These are phyloP conservation scores for Alternaria consortialis DNA, from an alignment of 2,329 filamentous ascomycete genomes.

Conservation along the genomic window DNA sequence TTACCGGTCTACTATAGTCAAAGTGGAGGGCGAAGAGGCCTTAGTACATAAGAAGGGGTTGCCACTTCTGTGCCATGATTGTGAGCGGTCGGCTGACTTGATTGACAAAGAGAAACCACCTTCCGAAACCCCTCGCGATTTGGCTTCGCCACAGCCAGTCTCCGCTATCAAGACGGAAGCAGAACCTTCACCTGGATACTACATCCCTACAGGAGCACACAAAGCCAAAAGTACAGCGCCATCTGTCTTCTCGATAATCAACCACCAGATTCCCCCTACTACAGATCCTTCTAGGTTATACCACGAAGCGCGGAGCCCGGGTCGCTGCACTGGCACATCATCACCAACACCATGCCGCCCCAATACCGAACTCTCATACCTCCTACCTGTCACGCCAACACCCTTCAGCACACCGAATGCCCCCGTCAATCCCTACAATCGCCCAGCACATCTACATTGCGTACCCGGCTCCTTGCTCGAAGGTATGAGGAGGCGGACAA, in stretches of 20 bases:
- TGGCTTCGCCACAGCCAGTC: not conserved
- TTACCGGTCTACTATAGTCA: not conserved
- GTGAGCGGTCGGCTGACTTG: not conserved
- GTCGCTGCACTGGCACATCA: conserved; percentile 42
- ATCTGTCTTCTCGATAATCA: not conserved
- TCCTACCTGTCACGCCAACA: conserved; percentile 71
- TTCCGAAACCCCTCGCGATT: conserved; percentile 23
- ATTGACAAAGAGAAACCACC: not conserved
- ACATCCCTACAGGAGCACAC: not conserved
- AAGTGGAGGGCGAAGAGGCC: not conserved
- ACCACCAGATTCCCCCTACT: not conserved
- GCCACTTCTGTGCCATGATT: not conserved
- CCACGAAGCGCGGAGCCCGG: conserved; percentile 21
- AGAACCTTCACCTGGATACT: not conserved
- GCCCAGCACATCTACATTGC: not conserved
- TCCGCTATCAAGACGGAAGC: not conserved
- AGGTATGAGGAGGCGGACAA: conserved; percentile 1
- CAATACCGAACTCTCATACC: conserved; percentile 69
- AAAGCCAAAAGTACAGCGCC: not conserved
- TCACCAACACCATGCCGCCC: conserved; percentile 70
- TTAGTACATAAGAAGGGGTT: not conserved
- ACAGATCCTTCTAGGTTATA: not conserved
- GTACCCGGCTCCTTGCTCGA: not conserved
- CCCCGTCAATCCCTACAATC: not conserved
- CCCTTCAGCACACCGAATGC: conserved; percentile 73